Evolutionary conservation across 257 asterid species (phyloP), one percentile per base, ranked within the genome.

Genomic region (Nicotiana otophora): DNA sequence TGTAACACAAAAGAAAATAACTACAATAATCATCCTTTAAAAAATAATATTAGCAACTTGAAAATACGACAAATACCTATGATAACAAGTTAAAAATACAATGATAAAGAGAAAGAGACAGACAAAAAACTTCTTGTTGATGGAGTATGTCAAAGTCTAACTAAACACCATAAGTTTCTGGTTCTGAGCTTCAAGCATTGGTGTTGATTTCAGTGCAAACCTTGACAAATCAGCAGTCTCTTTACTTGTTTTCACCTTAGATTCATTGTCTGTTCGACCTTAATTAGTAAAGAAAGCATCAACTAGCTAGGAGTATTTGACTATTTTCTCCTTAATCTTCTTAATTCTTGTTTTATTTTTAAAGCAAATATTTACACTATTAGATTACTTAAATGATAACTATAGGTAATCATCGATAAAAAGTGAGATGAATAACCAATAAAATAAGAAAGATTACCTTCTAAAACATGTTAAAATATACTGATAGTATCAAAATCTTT

Each of bases 181-280:
- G 66, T 10, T 10, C 19, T 70, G 51, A 70, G 17, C 17, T 36
- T 34, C 17, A 39, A 36, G 12, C 15, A 36, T 72, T 84, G 89
- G 88, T 80, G 86, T 81, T 89, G 89, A 88, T 82, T 84, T 90
- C 93, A 91, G 84, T 91, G 90, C 91, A 86, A 90, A 81, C 60
- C 91, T 89, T 87, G 92, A 85, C 91, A 84, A 86, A 84, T 79
- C 80, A 86, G 89, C 87, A 87, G 91, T 89, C 91, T 70, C 90
- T 80, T 84, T 83, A 85, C 92, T 42, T 33, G 20, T 81, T 76
- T 72, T 7, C 28, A 83, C 91, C 91, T 87, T 84, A 78, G 86
- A 8, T 90, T 82, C 92, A 84, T 34, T 20, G 87, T 55, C 84
- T 48, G 65, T 19, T 84, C 92, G 85, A 88, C 94, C 97, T 90